These are phyloP conservation scores for Selenicereus undatus DNA, from an alignment of 148 eudicot genomes.

Conservation along the genomic window DNA sequence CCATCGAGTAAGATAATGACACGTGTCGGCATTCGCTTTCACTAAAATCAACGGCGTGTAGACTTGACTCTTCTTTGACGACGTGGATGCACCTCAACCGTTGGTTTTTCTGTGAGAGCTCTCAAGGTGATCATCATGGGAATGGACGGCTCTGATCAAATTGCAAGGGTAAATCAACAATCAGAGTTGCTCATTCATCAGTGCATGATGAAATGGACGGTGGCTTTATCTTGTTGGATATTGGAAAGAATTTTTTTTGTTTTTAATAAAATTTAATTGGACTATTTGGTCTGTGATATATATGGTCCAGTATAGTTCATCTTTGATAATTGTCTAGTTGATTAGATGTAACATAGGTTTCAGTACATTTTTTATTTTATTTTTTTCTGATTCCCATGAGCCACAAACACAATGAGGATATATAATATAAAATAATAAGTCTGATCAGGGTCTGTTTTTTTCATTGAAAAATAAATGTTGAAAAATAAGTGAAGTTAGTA, in stretches of 20 bases:
- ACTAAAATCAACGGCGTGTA: slow-evolving; percentile 29
- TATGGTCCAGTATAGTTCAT: too few relatives aligned
- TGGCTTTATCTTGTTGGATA: slow-evolving; percentile 3
- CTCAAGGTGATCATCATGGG: background rate
- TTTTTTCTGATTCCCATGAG: too few relatives aligned
- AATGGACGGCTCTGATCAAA: background rate
- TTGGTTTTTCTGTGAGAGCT: background rate
- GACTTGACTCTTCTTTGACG: slow-evolving; percentile 13
- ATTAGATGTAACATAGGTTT: too few relatives aligned
- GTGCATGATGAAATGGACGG: background rate
- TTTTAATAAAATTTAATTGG: too few relatives aligned
- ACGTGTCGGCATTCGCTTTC: slow-evolving; percentile 21
- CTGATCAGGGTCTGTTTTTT: too few relatives aligned
- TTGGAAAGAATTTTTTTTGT: background rate
- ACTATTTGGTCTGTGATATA: too few relatives aligned
- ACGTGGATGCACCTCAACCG: background rate
- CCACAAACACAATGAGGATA: too few relatives aligned
- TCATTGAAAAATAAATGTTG: too few relatives aligned
- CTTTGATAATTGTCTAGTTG: too few relatives aligned
- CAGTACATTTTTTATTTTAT: too few relatives aligned
- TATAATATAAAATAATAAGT: too few relatives aligned
- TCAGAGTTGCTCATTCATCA: background rate
- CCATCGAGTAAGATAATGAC: slow-evolving; percentile 14
- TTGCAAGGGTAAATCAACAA: background rate
- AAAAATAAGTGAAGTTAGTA: too few relatives aligned